A percentile compares a stretch with the other conserved stretches of the same genome.
Conservation (phyloP, 2,329 filamentous ascomycete genomes). For the Pseudogymnoascus sp. region DNA sequence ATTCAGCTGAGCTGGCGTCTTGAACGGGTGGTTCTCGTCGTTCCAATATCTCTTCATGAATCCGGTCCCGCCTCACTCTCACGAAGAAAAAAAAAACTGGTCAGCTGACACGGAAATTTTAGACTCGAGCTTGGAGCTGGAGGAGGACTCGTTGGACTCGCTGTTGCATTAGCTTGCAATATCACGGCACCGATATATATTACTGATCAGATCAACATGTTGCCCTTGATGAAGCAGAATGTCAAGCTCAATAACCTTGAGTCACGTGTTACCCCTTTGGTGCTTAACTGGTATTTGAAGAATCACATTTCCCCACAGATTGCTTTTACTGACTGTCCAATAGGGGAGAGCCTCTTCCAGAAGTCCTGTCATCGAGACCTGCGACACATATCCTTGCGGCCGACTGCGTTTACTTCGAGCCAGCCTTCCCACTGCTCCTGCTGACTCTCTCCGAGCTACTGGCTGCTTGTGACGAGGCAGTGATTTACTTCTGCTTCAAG, state of each 20-base stretch:
- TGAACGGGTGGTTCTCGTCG: background rate
- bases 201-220: conserved; percentile 83
- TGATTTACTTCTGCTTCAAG: conserved; percentile 85
- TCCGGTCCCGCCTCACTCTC: background rate
- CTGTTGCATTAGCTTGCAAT: conserved; percentile 47
- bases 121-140: conserved; percentile 90
- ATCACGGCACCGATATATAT: conserved; percentile 56
- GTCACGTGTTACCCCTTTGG: conserved; percentile 51
- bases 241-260: conserved; percentile 69
- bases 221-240: conserved; percentile 77
- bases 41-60: background rate
- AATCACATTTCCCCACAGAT: background rate
- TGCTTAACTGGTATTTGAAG: conserved; percentile 67
- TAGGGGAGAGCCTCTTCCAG: conserved; percentile 53
- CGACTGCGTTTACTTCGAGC: conserved; percentile 96
- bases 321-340: background rate
- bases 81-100: background rate
- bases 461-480: conserved; percentile 56
- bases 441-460: conserved; percentile 68
- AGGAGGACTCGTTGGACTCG: conserved; percentile 72
- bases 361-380: conserved; percentile 43
- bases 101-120: conserved; percentile 13
- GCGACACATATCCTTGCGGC: conserved; percentile 85
- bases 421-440: conserved; percentile 81
- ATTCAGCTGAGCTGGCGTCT: background rate